phyloP scores from a whole-genome alignment of 106 monocot species.

The Dioscorea zingiberensis region DNA sequence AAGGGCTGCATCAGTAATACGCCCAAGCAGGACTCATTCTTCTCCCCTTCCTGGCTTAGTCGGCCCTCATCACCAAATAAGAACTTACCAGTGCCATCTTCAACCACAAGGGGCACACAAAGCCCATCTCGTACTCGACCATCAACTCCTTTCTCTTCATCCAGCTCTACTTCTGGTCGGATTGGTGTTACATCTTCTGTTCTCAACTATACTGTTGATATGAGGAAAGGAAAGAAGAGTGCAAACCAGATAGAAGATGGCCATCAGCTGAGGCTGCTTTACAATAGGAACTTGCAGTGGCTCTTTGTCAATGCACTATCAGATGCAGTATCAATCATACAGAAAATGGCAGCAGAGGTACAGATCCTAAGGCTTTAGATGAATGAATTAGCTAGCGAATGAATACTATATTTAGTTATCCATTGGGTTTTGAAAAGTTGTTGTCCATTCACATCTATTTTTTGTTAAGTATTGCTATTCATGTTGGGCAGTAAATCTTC shows the following conservation, averaged over 20 bases:
- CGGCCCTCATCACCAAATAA: conserved; percentile 59
- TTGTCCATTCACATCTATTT: not conserved
- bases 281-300: conserved; percentile 77
- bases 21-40: conserved; percentile 29
- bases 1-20: conserved; percentile 13
- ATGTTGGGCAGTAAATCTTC: not conserved
- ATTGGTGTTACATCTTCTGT: conserved; percentile 27
- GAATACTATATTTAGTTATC: not conserved
- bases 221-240: conserved; percentile 49
- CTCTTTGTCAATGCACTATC: conserved; percentile 65
- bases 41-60: conserved; percentile 16
- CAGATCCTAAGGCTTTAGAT: not conserved
- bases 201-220: conserved; percentile 35
- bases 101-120: conserved; percentile 4
- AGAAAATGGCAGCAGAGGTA: conserved; percentile 73
- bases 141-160: conserved; percentile 30
- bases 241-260: conserved; percentile 52
- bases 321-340: conserved; percentile 30
- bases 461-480: not conserved
- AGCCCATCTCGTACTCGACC: conserved; percentile 35
- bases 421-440: not conserved
- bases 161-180: conserved; percentile 17
- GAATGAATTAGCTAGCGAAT: not conserved
- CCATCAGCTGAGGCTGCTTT: conserved; percentile 62
- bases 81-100: conserved; percentile 2